phyloP scores from a whole-genome alignment of 2,329 filamentous ascomycete species.

The Torrubiella hemipterigena region DNA sequence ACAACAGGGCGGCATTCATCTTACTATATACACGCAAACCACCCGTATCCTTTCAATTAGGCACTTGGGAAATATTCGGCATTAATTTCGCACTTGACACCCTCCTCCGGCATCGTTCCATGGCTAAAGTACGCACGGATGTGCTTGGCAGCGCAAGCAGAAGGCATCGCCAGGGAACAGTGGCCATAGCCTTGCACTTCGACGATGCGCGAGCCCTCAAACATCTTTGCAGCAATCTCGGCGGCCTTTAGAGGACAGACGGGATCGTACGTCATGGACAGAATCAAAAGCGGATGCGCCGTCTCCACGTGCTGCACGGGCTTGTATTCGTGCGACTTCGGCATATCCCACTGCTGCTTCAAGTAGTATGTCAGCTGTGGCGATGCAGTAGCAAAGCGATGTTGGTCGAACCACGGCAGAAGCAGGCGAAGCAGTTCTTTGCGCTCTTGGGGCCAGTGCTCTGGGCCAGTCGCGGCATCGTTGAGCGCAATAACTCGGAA shows the following conservation, averaged over 20 bases:
- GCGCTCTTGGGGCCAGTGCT: conserved; percentile 20
- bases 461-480: conserved; percentile 12
- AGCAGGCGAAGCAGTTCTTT: conserved; percentile 20
- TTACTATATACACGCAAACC: too few relatives aligned
- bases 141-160: conserved; percentile 21
- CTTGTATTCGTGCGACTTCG: conserved; percentile 15
- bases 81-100: conserved; percentile 25
- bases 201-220: conserved; percentile 23
- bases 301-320: conserved; percentile 19
- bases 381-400: conserved; percentile 15
- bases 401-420: conserved; percentile 18
- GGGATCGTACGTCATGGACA: conserved; percentile 26
- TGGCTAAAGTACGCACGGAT: conserved; percentile 23
- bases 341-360: conserved; percentile 17
- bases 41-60: too few relatives aligned
- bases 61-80: conserved; percentile 24
- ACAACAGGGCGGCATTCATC: too few relatives aligned
- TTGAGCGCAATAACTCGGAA: conserved; percentile 14
- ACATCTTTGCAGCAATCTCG: conserved; percentile 19
- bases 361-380: conserved; percentile 18
- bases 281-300: conserved; percentile 16
- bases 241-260: conserved; percentile 36
- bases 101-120: conserved; percentile 21
- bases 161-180: conserved; percentile 24
- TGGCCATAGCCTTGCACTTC: conserved; percentile 31